Base-by-base conservation (phyloP, 2,329 filamentous ascomycete genomes). In the Fusarium sp. region DNA sequence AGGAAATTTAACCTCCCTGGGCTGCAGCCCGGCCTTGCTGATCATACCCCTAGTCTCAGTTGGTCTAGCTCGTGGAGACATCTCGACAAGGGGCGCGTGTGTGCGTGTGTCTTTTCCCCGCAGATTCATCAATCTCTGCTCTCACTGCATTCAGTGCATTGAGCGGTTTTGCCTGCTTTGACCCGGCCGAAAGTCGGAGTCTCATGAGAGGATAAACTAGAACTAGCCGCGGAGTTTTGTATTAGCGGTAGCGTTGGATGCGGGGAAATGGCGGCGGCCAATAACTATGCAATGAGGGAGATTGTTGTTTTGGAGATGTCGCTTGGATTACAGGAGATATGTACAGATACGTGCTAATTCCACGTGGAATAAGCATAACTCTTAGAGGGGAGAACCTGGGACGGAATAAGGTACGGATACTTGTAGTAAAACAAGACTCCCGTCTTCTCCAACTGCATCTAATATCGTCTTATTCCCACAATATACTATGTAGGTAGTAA, bases 61-160 rank as follows among this genome's bases (percentile, higher is more conserved):
- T 34, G 42, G 38, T 34, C 6, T 22, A 28, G 35, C 31, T 19
- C 19, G 19, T 19, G 19, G 19, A 19, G 19, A 19, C 19, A 19
- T 28, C 56, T 41, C 40, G 56, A 36, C 42, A 41, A 35, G 53
- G 56, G 19, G 19, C 3, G 19, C 19, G 31, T 42, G 39, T 26
- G 25, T 31, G 40, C 24, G 24, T 9, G 22, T 9, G 15, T 10
- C 32, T 5, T 11, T 58, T 44, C 61, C 59, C 62, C 62, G 61
- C 61, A 58, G 47, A 65, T 65, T 52, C 49, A 51, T 52, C 49
- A 51, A 62, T 49, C 47, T 58, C 31, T 39, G n/a, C 15, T 28
- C 25, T 22, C 19, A 19, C 19, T 19, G 19, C 19, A 19, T 19
- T 19, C 2, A 19, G 19, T 19, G 19, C 19, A 19, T 19, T 19